Conservation (phyloP, 108 stramenopile genomes). For the Chaetoceros muelleri region DNA sequence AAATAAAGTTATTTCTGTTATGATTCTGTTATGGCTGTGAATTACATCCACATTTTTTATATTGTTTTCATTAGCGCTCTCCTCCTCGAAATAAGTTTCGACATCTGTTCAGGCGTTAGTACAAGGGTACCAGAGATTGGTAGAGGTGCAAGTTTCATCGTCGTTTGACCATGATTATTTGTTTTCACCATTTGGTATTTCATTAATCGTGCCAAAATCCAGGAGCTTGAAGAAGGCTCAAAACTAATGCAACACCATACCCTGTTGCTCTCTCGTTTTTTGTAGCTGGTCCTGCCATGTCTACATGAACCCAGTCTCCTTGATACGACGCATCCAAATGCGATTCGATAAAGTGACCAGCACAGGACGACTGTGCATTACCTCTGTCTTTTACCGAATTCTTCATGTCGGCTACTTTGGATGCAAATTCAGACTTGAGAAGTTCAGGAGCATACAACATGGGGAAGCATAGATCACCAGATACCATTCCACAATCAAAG, state of each 20-base stretch:
- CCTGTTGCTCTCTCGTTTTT: slow-evolving; percentile 55
- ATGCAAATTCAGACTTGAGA: slow-evolving; percentile 65
- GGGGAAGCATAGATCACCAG: slow-evolving; percentile 71
- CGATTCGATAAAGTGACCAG: slow-evolving; percentile 82
- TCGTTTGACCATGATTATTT: no score
- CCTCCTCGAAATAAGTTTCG: no score
- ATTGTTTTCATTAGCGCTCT: no score
- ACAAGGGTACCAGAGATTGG: no score
- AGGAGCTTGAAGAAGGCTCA: slow-evolving; percentile 16
- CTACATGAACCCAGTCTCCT: slow-evolving; percentile 82
- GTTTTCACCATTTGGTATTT: no score
- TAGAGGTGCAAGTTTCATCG: no score
- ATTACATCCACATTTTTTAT: no score
- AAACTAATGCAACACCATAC: slow-evolving; percentile 55
- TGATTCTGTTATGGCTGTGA: no score
- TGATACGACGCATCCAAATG: slow-evolving; percentile 46
- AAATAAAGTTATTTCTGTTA: no score
- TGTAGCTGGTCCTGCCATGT: slow-evolving; percentile 70
- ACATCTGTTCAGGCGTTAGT: no score
- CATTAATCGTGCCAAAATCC: no score
- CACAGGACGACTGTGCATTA: slow-evolving; percentile 84
- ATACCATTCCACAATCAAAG: slow-evolving; percentile 27
- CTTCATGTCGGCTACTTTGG: slow-evolving; percentile 84
- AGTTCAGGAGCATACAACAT: slow-evolving; percentile 76
- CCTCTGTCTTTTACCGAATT: slow-evolving; percentile 71